phyloP scores from a whole-genome alignment of 176 grass and related monocot species.

The Rhynchospora pubera region DNA sequence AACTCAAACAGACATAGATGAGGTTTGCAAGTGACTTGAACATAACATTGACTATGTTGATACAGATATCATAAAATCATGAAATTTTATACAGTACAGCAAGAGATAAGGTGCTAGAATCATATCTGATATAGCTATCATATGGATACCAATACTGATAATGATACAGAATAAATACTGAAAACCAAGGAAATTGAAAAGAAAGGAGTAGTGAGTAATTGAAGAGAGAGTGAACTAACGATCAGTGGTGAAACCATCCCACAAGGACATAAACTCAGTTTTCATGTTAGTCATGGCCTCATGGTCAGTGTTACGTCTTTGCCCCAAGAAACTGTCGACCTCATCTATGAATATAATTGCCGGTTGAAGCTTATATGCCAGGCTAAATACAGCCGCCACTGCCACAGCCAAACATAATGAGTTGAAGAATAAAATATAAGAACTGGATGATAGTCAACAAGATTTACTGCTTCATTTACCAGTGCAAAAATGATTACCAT shows the following conservation, averaged over 20 bases:
- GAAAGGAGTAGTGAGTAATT: neutral
- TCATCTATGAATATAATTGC: slow-evolving; percentile 99
- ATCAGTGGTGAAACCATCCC: slow-evolving; percentile 97
- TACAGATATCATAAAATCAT: neutral
- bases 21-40: neutral
- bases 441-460: neutral
- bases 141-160: neutral
- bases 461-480: neutral
- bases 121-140: too few relatives aligned
- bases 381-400: slow-evolving; percentile 88
- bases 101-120: too few relatives aligned
- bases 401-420: slow-evolving; percentile 2
- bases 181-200: neutral
- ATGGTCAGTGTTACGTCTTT: slow-evolving; percentile 68
- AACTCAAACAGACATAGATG: neutral
- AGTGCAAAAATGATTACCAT: neutral
- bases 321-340: slow-evolving; percentile 93
- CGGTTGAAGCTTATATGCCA: slow-evolving; percentile 86
- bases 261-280: slow-evolving; percentile 99
- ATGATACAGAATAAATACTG: neutral
- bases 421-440: neutral
- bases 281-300: slow-evolving; percentile 98
- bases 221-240: slow-evolving; percentile 30
- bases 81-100: neutral
- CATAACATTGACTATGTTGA: neutral